phyloP scores from a whole-genome alignment of 2,329 filamentous ascomycete species.

The Neonectria magnoliae region DNA sequence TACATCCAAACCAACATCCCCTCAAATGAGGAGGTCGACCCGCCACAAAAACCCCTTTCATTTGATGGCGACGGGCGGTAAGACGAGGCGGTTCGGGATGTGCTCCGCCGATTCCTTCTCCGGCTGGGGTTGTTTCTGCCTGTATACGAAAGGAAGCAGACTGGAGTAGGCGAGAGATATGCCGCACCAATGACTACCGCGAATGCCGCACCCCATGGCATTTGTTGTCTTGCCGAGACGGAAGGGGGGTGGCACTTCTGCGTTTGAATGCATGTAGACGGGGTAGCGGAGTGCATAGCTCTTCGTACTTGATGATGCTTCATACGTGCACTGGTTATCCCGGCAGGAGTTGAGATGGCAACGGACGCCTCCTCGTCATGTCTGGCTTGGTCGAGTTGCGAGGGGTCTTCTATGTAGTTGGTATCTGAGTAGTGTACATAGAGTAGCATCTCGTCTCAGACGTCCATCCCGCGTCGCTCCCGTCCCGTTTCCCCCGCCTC shows the following conservation, averaged over 20 bases:
- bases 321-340: too few species aligned
- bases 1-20: not conserved
- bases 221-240: not conserved
- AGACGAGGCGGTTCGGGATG: not conserved
- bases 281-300: too few species aligned
- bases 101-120: constrained; percentile 5
- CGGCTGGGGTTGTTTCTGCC: constrained; percentile 1
- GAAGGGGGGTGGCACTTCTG: not conserved
- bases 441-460: not conserved
- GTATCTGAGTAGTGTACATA: not conserved
- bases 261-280: not conserved
- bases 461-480: not conserved
- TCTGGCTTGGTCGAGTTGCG: not conserved
- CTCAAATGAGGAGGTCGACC: not conserved
- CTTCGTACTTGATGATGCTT: too few species aligned
- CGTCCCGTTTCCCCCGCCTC: too few species aligned
- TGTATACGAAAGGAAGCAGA: not conserved
- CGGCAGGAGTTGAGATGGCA: not conserved
- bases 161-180: not conserved
- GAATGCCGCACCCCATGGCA: not conserved
- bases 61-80: not conserved
- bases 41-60: not conserved
- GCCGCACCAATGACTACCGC: constrained; percentile 6
- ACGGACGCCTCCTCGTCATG: not conserved
- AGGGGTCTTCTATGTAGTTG: too few species aligned